Percentiles rank a stretch among this genome's conserved stretches.
phyloP scores from a whole-genome alignment of 257 asterid species.

The Agastache rugosa region DNA sequence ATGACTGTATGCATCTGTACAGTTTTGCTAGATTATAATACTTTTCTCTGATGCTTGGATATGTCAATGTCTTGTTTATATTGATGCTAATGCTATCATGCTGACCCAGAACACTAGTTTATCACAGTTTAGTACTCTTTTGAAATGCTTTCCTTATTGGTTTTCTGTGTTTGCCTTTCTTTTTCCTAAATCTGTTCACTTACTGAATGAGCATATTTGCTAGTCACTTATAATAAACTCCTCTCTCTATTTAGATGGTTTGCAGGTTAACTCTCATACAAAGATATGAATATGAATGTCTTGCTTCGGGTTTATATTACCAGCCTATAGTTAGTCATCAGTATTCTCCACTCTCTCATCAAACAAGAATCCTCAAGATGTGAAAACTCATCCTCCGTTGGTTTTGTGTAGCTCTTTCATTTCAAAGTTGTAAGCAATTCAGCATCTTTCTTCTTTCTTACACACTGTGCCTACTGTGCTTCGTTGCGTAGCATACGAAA shows the following conservation, averaged over 20 bases:
- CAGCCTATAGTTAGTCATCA: constrained; percentile 15
- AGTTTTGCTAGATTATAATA: constrained; percentile 13
- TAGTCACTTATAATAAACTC: neutral
- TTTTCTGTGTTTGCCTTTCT: too few relatives aligned
- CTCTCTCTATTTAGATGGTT: neutral
- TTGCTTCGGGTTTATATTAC: neutral
- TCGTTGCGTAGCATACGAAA: neutral
- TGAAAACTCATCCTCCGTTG: neutral
- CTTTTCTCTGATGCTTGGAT: neutral
- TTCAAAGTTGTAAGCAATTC: constrained; percentile 19
- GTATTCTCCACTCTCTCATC: neutral
- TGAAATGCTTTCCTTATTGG: neutral
- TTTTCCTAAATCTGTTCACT: too few relatives aligned
- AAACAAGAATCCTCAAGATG: neutral
- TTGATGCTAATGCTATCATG: neutral
- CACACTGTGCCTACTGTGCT: neutral
- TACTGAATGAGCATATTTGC: too few relatives aligned
- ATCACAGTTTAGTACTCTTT: neutral
- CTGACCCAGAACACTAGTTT: neutral
- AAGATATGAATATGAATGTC: constrained; percentile 5
- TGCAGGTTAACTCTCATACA: constrained; percentile 3
- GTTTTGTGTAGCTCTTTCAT: neutral
- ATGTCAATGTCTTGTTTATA: constrained; percentile 4
- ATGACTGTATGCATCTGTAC: constrained; percentile 1
- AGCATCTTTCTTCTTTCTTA: constrained; percentile 2